phyloP scores from a whole-genome alignment of 306 rosid genomes.

The Oxytropis ochrocephala region DNA sequence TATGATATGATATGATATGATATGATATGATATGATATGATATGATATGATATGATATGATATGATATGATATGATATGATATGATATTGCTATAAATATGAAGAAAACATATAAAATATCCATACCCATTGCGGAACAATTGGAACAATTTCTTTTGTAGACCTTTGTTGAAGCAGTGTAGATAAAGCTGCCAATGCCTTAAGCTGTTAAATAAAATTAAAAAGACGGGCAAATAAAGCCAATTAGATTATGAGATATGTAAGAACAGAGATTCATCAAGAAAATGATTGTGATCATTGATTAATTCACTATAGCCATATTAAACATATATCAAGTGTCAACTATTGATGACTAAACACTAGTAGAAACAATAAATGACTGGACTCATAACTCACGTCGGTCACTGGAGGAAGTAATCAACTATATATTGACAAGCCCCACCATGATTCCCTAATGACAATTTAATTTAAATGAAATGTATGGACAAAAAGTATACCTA shows the following conservation, averaged over 20 bases:
- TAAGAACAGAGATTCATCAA: background rate
- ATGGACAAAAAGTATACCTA: background rate
- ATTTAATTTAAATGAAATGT: background rate
- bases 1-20: no score
- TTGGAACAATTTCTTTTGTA: conserved; percentile 50
- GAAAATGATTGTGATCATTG: conserved; percentile 5
- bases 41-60: no score
- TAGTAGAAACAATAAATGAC: conserved; percentile 4
- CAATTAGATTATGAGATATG: conserved; percentile 21
- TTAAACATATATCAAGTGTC: background rate
- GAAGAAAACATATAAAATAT: conserved; percentile 7
- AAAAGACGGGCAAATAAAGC: background rate
- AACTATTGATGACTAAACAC: background rate
- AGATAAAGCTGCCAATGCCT: conserved; percentile 77
- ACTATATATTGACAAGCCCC: conserved; percentile 2
- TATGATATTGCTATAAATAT: background rate
- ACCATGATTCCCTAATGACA: background rate
- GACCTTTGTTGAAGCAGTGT: conserved; percentile 61
- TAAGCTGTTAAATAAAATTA: conserved; percentile 51
- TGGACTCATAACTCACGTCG: background rate
- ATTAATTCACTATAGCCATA: conserved; percentile 15
- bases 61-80: no score
- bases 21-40: no score
- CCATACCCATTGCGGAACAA: conserved; percentile 90
- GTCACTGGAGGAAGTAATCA: conserved; percentile 7